phyloP scores from a whole-genome alignment of 2,329 filamentous ascomycete genomes.

The Aspergillus clavatus region DNA sequence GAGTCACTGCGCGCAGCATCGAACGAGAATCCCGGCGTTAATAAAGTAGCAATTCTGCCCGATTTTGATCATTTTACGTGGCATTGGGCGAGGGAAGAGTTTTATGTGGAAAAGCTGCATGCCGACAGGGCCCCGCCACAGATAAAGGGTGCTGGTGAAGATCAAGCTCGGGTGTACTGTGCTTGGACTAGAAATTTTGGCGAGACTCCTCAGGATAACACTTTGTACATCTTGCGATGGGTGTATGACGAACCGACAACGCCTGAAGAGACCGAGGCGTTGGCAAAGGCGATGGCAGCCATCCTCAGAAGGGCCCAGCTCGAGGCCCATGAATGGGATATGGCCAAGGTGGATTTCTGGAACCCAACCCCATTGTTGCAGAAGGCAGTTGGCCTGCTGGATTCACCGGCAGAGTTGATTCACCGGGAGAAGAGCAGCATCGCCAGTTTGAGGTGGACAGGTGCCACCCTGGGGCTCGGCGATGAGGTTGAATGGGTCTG shows the following conservation, averaged over 20 bases:
- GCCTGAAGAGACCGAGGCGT: constrained; percentile 43
- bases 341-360: constrained; percentile 73
- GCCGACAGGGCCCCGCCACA: constrained; percentile 46
- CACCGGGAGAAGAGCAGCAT: constrained; percentile 46
- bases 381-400: constrained; percentile 37
- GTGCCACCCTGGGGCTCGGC: constrained; percentile 32
- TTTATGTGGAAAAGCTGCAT: constrained; percentile 63
- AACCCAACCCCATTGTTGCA: constrained; percentile 61
- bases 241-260: constrained; percentile 38
- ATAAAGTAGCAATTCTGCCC: constrained; percentile 62
- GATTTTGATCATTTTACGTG: constrained; percentile 65
- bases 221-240: constrained; percentile 41
- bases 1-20: constrained; percentile 51
- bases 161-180: constrained; percentile 35
- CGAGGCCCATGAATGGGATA: constrained; percentile 67
- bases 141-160: constrained; percentile 66
- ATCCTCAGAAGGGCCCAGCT: constrained; percentile 63
- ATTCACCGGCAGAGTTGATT: constrained; percentile 36
- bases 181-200: constrained; percentile 41
- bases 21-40: constrained; percentile 38
- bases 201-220: constrained; percentile 31
- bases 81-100: constrained; percentile 78
- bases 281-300: constrained; percentile 53
- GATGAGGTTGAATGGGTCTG: constrained; percentile 43
- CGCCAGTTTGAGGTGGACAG: constrained; percentile 45